A percentile compares a stretch with the other conserved stretches of the same genome.
These are phyloP conservation scores for Mycena citricolor DNA, from an alignment of 1,284 basidiomycete species.

Conservation along the genomic window DNA sequence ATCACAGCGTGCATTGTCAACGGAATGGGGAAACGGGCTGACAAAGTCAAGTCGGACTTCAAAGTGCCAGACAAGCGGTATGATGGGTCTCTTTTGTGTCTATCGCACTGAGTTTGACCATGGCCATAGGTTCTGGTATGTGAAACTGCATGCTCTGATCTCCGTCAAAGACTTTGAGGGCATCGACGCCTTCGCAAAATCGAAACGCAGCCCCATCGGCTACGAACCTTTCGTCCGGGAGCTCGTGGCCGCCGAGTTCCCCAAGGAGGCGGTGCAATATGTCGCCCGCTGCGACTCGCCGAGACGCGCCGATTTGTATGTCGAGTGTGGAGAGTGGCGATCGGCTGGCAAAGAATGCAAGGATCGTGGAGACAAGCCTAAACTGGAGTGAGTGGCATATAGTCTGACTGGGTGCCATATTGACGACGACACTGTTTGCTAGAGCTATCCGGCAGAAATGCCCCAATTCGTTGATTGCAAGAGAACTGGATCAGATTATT, in stretches of 20 bases:
- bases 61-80: slow-evolving; percentile 90
- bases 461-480: slow-evolving; percentile 74
- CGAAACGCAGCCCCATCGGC: slow-evolving; percentile 90
- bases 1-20: slow-evolving; percentile 75
- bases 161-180: slow-evolving; percentile 80
- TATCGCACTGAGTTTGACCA: neutral
- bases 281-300: slow-evolving; percentile 82
- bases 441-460: slow-evolving; percentile 71
- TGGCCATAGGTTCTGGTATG: slow-evolving; percentile 78
- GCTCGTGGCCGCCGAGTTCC: slow-evolving; percentile 68
- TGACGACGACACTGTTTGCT: slow-evolving; percentile 5
- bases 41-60: slow-evolving; percentile 83
- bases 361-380: slow-evolving; percentile 78
- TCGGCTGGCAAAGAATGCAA: slow-evolving; percentile 86
- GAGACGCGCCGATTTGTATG: slow-evolving; percentile 83
- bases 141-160: slow-evolving; percentile 83
- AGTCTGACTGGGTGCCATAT: slow-evolving; percentile 11
- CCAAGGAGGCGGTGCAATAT: slow-evolving; percentile 72
- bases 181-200: slow-evolving; percentile 80
- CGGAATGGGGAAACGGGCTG: slow-evolving; percentile 81
- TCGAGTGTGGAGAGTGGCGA: slow-evolving; percentile 86
- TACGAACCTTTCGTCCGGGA: slow-evolving; percentile 91
- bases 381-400: slow-evolving; percentile 67
- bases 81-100: neutral
- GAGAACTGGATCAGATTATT: slow-evolving; percentile 75